These are phyloP conservation scores for Exsudoporus floridanus DNA, from an alignment of 1,284 basidiomycete genomes.

Conservation along the genomic window DNA sequence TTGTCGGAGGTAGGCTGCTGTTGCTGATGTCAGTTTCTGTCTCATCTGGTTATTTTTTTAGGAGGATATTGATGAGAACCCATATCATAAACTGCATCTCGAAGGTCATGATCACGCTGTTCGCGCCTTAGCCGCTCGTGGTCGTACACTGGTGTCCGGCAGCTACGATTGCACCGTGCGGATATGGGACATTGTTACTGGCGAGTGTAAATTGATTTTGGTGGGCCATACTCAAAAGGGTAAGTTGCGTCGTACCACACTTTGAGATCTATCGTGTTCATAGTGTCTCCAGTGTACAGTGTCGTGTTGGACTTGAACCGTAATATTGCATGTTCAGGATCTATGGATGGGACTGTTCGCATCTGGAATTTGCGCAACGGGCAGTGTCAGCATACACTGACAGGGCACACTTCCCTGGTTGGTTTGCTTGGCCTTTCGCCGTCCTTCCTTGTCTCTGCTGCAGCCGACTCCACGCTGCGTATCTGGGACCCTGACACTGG, in stretches of 20 bases:
- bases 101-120: conserved; percentile 91
- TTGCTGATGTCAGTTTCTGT: not conserved
- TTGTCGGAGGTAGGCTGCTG: conserved; percentile 58
- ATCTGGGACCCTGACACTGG: conserved; percentile 90
- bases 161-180: conserved; percentile 93
- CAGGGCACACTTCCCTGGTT: conserved; percentile 86
- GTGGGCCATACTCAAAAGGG: conserved; percentile 91
- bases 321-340: conserved; percentile 89
- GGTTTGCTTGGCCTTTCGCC: conserved; percentile 86
- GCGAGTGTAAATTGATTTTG: conserved; percentile 77
- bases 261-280: conserved; percentile 1
- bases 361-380: conserved; percentile 88
- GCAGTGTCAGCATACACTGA: conserved; percentile 74
- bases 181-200: conserved; percentile 93
- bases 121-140: conserved; percentile 86
- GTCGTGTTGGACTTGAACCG: conserved; percentile 84
- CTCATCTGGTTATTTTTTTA: conserved; percentile 22
- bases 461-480: conserved; percentile 89
- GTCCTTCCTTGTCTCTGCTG: conserved; percentile 87
- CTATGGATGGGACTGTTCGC: conserved; percentile 94
- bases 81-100: conserved; percentile 83
- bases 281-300: conserved; percentile 69
- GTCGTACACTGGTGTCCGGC: conserved; percentile 87
- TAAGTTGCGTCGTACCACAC: conserved; percentile 34
- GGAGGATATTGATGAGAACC: conserved; percentile 83